phyloP scores from a whole-genome alignment of 345 rosid species.

The Lepidium sativum region DNA sequence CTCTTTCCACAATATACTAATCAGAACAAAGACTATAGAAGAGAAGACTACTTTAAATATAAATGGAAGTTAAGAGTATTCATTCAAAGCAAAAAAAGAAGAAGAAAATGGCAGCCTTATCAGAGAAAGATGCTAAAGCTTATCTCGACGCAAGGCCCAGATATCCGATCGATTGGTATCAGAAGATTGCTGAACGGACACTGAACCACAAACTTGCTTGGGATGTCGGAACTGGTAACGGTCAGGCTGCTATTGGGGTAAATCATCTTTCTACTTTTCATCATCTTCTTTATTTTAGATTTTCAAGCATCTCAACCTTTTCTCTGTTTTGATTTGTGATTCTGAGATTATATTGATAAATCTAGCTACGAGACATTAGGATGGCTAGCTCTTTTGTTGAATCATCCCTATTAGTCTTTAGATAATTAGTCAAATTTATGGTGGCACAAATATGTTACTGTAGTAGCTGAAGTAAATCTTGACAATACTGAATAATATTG shows the following conservation, averaged over 20 bases:
- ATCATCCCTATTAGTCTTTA: not conserved
- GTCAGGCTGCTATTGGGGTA: slow-evolving; percentile 25
- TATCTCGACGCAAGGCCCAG: slow-evolving; percentile 25
- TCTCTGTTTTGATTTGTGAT: not conserved
- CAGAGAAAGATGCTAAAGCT: slow-evolving; percentile 25
- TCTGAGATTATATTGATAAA: not conserved
- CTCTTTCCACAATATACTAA: not conserved
- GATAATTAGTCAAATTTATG: slow-evolving; percentile 5
- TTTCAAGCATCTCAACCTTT: not conserved
- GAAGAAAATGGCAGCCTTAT: slow-evolving; percentile 15
- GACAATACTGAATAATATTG: no score
- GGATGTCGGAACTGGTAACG: slow-evolving; percentile 11
- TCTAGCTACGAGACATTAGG: not conserved
- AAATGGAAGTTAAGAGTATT: not conserved
- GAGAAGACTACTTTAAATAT: not conserved
- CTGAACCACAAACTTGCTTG: slow-evolving; percentile 14
- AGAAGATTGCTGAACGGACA: slow-evolving; percentile 16
- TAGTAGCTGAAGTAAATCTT: no score
- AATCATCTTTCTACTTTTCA: no score
- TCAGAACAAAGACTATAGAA: not conserved
- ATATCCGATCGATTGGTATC: slow-evolving; percentile 24
- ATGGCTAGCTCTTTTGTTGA: not conserved
- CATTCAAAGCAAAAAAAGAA: not conserved
- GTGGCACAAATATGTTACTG: not conserved
- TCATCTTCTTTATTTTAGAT: not conserved